phyloP scores from a whole-genome alignment of 1,284 basidiomycete genomes.

The Vanrija pseudolonga region DNA sequence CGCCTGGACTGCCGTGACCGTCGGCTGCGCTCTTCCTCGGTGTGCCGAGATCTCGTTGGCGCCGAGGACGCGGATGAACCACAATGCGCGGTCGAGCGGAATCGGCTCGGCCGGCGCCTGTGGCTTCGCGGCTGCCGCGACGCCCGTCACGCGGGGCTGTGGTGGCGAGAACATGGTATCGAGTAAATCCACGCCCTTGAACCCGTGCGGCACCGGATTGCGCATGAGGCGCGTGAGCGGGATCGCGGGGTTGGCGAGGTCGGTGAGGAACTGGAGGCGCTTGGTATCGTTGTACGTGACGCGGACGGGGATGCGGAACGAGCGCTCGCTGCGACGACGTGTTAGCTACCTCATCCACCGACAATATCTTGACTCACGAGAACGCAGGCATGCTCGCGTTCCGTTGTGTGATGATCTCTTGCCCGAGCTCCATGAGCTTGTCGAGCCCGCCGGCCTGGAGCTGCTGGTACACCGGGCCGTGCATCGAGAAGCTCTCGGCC shows the following conservation, averaged over 20 bases:
- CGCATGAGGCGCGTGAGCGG: conserved; percentile 78
- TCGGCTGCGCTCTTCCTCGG: conserved; percentile 43
- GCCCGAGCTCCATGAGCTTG: conserved; percentile 73
- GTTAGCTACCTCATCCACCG: no score
- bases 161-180: conserved; percentile 67
- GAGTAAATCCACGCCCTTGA: conserved; percentile 84
- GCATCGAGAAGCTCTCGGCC: conserved; percentile 57
- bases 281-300: conserved; percentile 88
- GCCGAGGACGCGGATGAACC: conserved; percentile 93
- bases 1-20: conserved; percentile 21
- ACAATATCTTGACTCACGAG: conserved; percentile 3
- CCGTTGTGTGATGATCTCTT: conserved; percentile 67
- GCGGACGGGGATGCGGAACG: conserved; percentile 78
- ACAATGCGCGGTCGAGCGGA: conserved; percentile 80
- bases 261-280: conserved; percentile 81
- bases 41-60: conserved; percentile 85
- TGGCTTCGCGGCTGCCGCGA: not conserved
- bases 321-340: conserved; percentile 60
- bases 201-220: conserved; percentile 87
- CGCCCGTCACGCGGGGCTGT: conserved; percentile 6
- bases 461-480: conserved; percentile 55
- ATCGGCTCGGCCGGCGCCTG: conserved; percentile 60
- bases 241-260: conserved; percentile 82
- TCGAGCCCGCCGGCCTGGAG: conserved; percentile 56
- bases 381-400: conserved; percentile 39